phyloP scores from a whole-genome alignment of 192 early-diverging fungal genomes.

The Coemansia sp. region DNA sequence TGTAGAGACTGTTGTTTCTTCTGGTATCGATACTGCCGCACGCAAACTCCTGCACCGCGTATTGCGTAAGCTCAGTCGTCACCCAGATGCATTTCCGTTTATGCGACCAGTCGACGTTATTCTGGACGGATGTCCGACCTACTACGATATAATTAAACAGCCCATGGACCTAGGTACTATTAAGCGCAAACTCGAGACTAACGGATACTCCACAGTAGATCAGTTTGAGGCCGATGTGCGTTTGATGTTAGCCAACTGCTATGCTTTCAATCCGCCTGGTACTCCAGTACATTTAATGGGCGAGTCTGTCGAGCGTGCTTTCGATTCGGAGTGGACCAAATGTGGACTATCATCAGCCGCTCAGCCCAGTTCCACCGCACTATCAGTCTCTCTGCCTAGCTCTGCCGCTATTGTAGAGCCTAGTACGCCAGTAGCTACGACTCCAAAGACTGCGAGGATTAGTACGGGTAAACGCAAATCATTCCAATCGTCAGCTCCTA shows the following conservation, averaged over 20 bases:
- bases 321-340: conserved; percentile 60
- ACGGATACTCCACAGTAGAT: conserved; percentile 39
- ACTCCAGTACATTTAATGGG: conserved; percentile 71
- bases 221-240: conserved; percentile 61
- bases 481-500: not conserved
- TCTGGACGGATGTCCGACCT: conserved; percentile 66
- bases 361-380: not conserved
- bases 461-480: conserved; percentile 23
- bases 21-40: not conserved
- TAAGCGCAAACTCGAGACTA: conserved; percentile 44
- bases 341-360: not conserved
- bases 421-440: not conserved
- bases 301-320: conserved; percentile 58
- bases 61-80: conserved; percentile 55
- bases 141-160: conserved; percentile 65
- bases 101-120: conserved; percentile 65
- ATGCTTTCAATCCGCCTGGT: conserved; percentile 70
- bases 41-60: conserved; percentile 38
- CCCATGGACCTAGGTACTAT: conserved; percentile 74
- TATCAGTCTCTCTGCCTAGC: not conserved
- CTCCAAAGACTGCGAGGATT: conserved; percentile 10
- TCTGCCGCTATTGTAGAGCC: no score
- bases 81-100: conserved; percentile 63
- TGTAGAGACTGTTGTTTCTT: not conserved
- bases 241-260: conserved; percentile 71